These are phyloP conservation scores for Coemansia sp. DNA, from an alignment of 192 early-diverging fungal species.

Conservation along the genomic window DNA sequence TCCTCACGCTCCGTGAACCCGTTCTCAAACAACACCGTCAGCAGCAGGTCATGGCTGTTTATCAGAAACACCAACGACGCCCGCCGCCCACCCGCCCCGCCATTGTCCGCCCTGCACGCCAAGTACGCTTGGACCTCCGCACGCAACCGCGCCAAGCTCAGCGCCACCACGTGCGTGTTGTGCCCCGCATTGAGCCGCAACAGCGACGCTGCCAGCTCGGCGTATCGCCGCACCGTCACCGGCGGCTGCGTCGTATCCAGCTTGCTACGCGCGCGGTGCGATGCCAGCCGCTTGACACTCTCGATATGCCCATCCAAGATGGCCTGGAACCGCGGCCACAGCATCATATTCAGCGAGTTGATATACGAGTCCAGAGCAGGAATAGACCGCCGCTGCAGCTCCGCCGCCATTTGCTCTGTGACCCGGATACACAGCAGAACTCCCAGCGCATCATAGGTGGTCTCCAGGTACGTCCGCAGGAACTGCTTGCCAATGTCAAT, in stretches of 20 bases:
- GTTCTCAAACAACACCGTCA: constrained; percentile 67
- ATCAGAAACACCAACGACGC: constrained; percentile 77
- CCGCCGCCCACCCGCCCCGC: constrained; percentile 62
- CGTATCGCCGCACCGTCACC: constrained; percentile 67
- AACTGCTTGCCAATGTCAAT: constrained; percentile 45
- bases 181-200: constrained; percentile 82
- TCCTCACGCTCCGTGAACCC: constrained; percentile 43
- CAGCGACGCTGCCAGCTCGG: constrained; percentile 88
- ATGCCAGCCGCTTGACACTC: constrained; percentile 70
- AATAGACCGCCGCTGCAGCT: constrained; percentile 71
- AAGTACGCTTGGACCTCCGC: constrained; percentile 75
- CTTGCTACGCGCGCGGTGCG: constrained; percentile 52
- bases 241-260: constrained; percentile 46
- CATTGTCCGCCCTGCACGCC: constrained; percentile 64
- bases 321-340: constrained; percentile 84
- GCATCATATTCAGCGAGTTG: constrained; percentile 85
- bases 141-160: constrained; percentile 66
- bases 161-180: constrained; percentile 72
- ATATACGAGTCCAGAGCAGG: constrained; percentile 82
- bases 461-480: constrained; percentile 68
- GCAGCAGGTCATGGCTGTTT: constrained; percentile 90
- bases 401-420: constrained; percentile 70
- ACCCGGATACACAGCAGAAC: constrained; percentile 86
- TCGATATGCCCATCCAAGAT: constrained; percentile 91
- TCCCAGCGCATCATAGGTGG: constrained; percentile 80